Evolutionary conservation across 2,329 filamentous ascomycete genomes (phyloP).

Genomic region (Mycosphaerella sp.): DNA sequence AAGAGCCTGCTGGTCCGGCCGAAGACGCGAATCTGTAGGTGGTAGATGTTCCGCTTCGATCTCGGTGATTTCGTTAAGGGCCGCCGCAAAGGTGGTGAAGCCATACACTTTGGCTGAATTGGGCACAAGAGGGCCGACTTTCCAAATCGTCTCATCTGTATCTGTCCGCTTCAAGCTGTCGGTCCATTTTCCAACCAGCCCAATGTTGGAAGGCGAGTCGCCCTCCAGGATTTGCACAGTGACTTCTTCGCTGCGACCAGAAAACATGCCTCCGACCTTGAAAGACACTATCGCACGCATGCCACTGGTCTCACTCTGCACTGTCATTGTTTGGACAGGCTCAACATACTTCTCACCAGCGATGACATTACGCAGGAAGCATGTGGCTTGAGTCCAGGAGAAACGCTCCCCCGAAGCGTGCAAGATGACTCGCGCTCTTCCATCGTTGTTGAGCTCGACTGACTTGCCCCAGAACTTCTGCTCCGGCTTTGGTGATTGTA

Average conservation of each 20-base stretch:
- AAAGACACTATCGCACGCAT: constrained; percentile 83
- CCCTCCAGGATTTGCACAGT: constrained; percentile 63
- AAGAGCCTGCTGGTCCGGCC: constrained; percentile 80
- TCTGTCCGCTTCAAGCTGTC: constrained; percentile 59
- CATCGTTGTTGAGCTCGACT: constrained; percentile 88
- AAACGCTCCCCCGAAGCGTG: constrained; percentile 68
- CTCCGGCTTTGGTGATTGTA: constrained; percentile 78
- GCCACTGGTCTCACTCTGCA: constrained; percentile 76
- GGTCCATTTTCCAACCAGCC: constrained; percentile 81
- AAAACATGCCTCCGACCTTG: constrained; percentile 94
- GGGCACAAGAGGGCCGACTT: constrained; percentile 67
- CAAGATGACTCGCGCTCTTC: constrained; percentile 71
- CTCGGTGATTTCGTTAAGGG: constrained; percentile 78
- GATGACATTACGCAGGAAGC: constrained; percentile 91
- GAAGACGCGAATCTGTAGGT: constrained; percentile 72
- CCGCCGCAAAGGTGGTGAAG: constrained; percentile 76
- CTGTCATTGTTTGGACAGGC: constrained; percentile 81
- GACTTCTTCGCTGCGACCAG: constrained; percentile 86
- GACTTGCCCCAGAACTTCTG: constrained; percentile 99
- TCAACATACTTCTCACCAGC: constrained; percentile 98
- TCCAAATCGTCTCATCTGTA: constrained; percentile 68
- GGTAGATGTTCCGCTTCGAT: constrained; percentile 71
- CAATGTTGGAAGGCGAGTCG: constrained; percentile 60
- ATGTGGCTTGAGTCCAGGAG: constrained; percentile 81
- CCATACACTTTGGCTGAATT: constrained; percentile 78